A percentile compares a stretch with the other conserved stretches of the same genome.
These are phyloP conservation scores for Trametes villosa DNA, from an alignment of 768 basidiomycete species.

Conservation along the genomic window DNA sequence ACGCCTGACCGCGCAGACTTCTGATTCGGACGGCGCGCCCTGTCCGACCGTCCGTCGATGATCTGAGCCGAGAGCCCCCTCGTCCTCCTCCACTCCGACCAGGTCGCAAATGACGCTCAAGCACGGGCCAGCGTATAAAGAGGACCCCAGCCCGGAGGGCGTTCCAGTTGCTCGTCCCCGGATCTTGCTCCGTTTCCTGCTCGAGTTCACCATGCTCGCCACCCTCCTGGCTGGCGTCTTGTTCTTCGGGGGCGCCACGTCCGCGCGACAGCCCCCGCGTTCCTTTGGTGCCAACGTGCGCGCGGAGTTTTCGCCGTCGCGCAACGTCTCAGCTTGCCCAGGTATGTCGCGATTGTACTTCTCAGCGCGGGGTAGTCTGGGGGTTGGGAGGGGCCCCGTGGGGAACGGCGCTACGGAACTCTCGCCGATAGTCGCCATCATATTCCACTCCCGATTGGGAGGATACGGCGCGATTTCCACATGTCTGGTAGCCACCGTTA, in stretches of 20 bases:
- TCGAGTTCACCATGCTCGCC: conserved; percentile 19
- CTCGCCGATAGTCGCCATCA: too few relatives aligned
- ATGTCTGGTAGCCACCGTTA: too few relatives aligned
- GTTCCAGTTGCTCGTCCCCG: not conserved
- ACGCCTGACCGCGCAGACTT: conserved; percentile 5
- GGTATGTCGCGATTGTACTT: conserved; percentile 1
- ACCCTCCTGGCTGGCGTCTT: conserved; percentile 15
- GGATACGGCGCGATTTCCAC: too few relatives aligned
- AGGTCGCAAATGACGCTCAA: conserved; percentile 7
- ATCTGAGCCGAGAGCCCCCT: not conserved
- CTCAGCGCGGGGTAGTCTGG: not conserved
- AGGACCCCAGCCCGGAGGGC: too few relatives aligned
- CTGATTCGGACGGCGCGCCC: conserved; percentile 6
- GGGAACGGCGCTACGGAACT: too few relatives aligned
- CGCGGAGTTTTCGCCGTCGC: not conserved
- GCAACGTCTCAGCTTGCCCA: conserved; percentile 24
- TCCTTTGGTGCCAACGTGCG: not conserved
- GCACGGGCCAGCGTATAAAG: too few relatives aligned
- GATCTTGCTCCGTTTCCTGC: conserved; percentile 1
- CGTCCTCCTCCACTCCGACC: not conserved
- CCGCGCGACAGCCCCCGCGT: not conserved
- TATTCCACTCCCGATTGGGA: too few relatives aligned
- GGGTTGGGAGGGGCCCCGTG: not conserved
- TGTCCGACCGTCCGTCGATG: not conserved
- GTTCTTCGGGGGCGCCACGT: conserved; percentile 1